Base-by-base conservation (phyloP, 2,329 filamentous ascomycete genomes). In the Apiospora kogelbergensis region DNA sequence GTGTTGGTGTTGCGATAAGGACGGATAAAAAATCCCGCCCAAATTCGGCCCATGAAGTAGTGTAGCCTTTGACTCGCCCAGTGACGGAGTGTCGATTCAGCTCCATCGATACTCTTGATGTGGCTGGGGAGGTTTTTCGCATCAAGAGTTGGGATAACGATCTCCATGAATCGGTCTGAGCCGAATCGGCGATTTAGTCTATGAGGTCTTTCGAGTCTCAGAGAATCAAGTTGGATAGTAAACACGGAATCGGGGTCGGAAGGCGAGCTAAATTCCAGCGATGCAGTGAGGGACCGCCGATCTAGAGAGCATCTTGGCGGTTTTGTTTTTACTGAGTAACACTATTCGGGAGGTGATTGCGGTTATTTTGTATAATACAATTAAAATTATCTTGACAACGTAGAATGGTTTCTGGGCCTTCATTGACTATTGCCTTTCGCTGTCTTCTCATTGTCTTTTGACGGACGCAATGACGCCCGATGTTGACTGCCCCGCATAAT, bases 151-250 rank as follows among this genome's bases (percentile, higher is more conserved):
- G 88, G 88, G 6, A 90, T 79, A 5, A 83, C 75, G 0, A 91
- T 69, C 67, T 90, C 86, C 1, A 91, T 70, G 63, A 90, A 90
- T 0, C 89, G 82, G 71, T 91, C 88, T 0, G 83, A 77, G 0
- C 89, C 88, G 71, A 89, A 89, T 5, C 84, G 84, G 15, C 89
- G 83, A 24, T 80, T 79, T 0, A 90, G 76, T 1, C 89, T 84
- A 74, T 88, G 83, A 0, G 84, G 80, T 2, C 81, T 74, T 33
- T 88, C 85, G 1, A 89, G 74, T 11, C 78, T 80, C 1, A 89
- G 73, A 0, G 86, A 84, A 1, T 82, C 79, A 11, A 90, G 80
- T 6, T 79, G 80, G 5, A 90, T 73, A 0, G 73, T 70, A 69
- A 88, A 87, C 0, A 85, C 66, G 0, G 84, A 81, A 0, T 81